Evolutionary conservation across 1,139 yeast species (phyloP), one percentile per base, ranked within the genome.

Genomic region (Saccharomyces hybrid): DNA sequence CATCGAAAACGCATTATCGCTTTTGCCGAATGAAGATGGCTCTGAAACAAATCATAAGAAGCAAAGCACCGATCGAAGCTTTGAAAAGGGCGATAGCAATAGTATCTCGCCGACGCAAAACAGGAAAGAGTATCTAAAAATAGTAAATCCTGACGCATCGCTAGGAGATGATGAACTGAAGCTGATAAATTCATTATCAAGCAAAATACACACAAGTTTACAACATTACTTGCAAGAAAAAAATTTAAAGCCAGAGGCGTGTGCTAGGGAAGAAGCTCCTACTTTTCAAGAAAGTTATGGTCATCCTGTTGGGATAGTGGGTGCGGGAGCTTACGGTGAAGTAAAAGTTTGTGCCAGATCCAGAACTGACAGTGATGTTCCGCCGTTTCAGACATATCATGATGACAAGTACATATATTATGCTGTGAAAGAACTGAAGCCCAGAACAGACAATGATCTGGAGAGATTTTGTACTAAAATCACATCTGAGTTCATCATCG

Each of bases 401-500:
- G 54, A 59, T 44, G 61, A 63, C 47, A 53, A 61, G 29, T 59
- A 57, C 48, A 52, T 71, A 23, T 75, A 78, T 50, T 84, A 73
- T 66, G 96, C 95, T 0, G 87, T 88, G 41, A 88, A 88, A 64
- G 89, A 85, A 62, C 74, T 85, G 56, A 74, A 78, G 55, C 76
- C 77, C 53, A 72, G 71, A 48, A 48, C 57, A 4, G 57, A 74
- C 38, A 89, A 84, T 61, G 67, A 79, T 11, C 72, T 76, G 31
- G 76, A 77, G 44, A 82, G 79, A 59, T 87, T 84, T 64, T 77
- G 84, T 53, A 81, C 82, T 44, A 73, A 89, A 53, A 80, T 86
- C 28, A 80, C 90, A 0, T 81, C 88, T 6, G 96, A 88, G 66
- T 88, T 84, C 67, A 81, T 85, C 60, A 82, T 88, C 48, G 83